A percentile compares a stretch with the other conserved stretches of the same genome.
Conservation (phyloP, 306 rosid genomes). For the Fragaria iinumae region DNA sequence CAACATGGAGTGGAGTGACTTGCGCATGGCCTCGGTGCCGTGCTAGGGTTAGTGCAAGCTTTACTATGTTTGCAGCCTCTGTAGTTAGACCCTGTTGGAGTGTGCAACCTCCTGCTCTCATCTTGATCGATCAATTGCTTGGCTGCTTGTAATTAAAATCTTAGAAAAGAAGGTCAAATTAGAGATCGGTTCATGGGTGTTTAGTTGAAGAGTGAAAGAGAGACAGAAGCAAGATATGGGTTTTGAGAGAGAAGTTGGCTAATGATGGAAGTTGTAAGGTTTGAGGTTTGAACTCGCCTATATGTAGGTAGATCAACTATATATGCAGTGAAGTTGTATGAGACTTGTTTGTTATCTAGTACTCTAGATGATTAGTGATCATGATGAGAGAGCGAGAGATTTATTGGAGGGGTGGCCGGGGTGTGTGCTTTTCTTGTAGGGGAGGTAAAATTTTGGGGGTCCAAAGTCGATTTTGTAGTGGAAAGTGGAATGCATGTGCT, state of each 20-base stretch:
- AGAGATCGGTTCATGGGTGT: constrained; percentile 9
- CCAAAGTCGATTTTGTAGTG: constrained; percentile 81
- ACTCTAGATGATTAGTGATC: constrained; percentile 25
- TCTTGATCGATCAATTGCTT: constrained; percentile 22
- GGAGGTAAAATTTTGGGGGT: constrained; percentile 86
- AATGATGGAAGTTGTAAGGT: neutral
- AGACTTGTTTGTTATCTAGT: constrained; percentile 23
- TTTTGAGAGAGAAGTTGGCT: constrained; percentile 16
- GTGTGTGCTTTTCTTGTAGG: constrained; percentile 87
- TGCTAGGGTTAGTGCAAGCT: constrained; percentile 71
- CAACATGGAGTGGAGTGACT: constrained; percentile 96
- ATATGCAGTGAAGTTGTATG: constrained; percentile 25
- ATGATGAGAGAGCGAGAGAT: constrained; percentile 37
- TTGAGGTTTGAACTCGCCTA: constrained; percentile 9
- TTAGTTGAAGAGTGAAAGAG: neutral
- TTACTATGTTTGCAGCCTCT: constrained; percentile 70
- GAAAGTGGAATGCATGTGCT: constrained; percentile 99
- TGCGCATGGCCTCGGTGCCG: constrained; percentile 93
- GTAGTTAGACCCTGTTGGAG: constrained; percentile 79
- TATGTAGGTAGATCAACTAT: constrained; percentile 18
- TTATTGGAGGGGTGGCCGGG: constrained; percentile 40
- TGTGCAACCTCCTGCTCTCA: constrained; percentile 84
- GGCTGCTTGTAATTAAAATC: neutral
- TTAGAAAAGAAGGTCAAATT: constrained; percentile 1
- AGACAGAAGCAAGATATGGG: neutral